These are phyloP conservation scores for Neurospora sp. DNA, from an alignment of 495 filamentous ascomycete species.

Conservation along the genomic window DNA sequence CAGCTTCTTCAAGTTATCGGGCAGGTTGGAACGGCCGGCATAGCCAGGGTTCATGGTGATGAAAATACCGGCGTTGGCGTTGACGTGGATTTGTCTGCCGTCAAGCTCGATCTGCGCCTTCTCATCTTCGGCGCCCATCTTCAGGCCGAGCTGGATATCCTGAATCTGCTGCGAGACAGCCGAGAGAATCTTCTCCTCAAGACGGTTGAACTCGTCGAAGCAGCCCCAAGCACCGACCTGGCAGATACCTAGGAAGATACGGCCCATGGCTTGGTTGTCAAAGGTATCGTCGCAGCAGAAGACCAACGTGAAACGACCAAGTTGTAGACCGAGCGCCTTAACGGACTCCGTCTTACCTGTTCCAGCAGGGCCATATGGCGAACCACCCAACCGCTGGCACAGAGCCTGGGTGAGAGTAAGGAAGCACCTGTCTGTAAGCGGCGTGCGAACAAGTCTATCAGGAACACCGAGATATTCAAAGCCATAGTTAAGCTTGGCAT, in stretches of 20 bases:
- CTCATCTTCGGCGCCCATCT: constrained; percentile 63
- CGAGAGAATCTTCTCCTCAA: constrained; percentile 93
- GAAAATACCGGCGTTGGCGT: constrained; percentile 92
- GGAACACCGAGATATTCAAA: constrained; percentile 97
- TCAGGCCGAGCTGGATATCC: constrained; percentile 93
- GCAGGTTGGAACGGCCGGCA: constrained; percentile 92
- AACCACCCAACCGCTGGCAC: constrained; percentile 89
- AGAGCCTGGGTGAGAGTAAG: constrained; percentile 92
- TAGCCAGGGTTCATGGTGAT: constrained; percentile 99
- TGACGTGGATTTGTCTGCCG: constrained; percentile 76
- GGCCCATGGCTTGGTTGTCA: constrained; percentile 98
- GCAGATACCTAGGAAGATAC: constrained; percentile 98
- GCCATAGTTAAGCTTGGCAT: constrained; percentile 87
- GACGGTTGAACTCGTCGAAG: constrained; percentile 98
- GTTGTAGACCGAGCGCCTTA: constrained; percentile 90
- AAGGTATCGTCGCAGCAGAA: constrained; percentile 99
- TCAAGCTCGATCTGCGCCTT: constrained; percentile 87
- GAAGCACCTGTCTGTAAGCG: constrained; percentile 95
- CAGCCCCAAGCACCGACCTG: constrained; percentile 99
- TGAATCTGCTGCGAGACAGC: constrained; percentile 98
- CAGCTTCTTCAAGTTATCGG: constrained; percentile 97
- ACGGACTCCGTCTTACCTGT: constrained; percentile 99
- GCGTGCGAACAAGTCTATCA: constrained; percentile 89
- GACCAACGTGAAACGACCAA: constrained; percentile 93
- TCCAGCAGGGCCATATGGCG: constrained; percentile 93